phyloP scores from a whole-genome alignment of 2,329 filamentous ascomycete species.

The Neobulgaria alba region DNA sequence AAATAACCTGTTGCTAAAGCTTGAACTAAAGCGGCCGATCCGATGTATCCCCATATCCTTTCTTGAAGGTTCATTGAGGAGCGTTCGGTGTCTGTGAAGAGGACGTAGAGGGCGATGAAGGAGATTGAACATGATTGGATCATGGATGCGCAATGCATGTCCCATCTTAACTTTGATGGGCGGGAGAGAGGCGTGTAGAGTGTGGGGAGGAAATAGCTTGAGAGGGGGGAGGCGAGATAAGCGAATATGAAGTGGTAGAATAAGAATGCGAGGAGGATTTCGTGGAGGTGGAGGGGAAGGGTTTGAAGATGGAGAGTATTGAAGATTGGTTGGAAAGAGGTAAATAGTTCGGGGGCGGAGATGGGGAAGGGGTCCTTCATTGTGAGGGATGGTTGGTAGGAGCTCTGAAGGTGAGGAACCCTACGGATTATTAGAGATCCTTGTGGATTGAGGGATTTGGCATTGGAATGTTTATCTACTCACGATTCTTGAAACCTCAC shows the following conservation, averaged over 20 bases:
- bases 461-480: too few relatives aligned
- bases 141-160: slow-evolving; percentile 74
- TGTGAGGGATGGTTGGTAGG: slow-evolving; percentile 16
- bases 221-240: slow-evolving; percentile 58
- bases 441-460: too few relatives aligned
- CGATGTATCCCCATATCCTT: slow-evolving; percentile 69
- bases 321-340: slow-evolving; percentile 51
- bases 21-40: slow-evolving; percentile 62
- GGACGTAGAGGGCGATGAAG: slow-evolving; percentile 60
- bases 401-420: too few relatives aligned
- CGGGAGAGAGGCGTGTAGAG: slow-evolving; percentile 50
- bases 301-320: slow-evolving; percentile 52
- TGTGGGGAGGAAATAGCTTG: slow-evolving; percentile 48
- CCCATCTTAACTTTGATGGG: slow-evolving; percentile 64
- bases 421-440: too few relatives aligned
- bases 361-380: slow-evolving; percentile 70
- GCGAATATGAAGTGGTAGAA: slow-evolving; percentile 61
- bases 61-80: slow-evolving; percentile 54
- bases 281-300: slow-evolving; percentile 67
- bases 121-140: slow-evolving; percentile 66
- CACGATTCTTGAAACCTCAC: too few relatives aligned
- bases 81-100: slow-evolving; percentile 57
- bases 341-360: slow-evolving; percentile 36
- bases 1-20: slow-evolving; percentile 64
- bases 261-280: slow-evolving; percentile 55